A percentile compares a stretch with the other conserved stretches of the same genome.
These are phyloP conservation scores for Ampelocalamus luodianensis DNA, from an alignment of 176 grass and related monocot genomes.

Conservation along the genomic window DNA sequence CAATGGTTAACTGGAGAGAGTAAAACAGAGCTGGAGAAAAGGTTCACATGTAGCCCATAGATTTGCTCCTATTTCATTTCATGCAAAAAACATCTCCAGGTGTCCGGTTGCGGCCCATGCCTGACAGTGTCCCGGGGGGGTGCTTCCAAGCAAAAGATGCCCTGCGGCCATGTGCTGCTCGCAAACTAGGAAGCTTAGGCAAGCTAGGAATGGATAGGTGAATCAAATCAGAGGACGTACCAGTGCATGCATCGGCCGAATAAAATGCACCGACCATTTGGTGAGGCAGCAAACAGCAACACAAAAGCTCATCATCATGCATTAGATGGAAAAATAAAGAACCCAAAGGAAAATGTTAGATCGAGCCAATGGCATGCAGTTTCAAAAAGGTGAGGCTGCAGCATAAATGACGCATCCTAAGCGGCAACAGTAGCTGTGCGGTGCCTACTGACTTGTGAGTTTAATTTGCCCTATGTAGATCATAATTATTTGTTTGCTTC, in stretches of 20 bases:
- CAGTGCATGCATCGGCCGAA: constrained; percentile 26
- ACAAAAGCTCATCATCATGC: background rate
- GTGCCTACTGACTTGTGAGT: background rate
- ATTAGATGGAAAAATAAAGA: background rate
- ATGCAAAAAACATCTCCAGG: constrained; percentile 15
- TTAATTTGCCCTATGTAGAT: background rate
- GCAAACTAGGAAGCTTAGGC: constrained; percentile 6
- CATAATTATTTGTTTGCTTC: background rate
- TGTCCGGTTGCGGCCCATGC: constrained; percentile 41
- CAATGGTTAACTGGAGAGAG: background rate
- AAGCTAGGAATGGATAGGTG: background rate
- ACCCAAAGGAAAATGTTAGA: background rate
- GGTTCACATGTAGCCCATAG: constrained; percentile 47
- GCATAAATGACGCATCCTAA: background rate
- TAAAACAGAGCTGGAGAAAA: background rate
- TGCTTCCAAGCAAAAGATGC: constrained; percentile 36
- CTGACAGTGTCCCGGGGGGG: background rate
- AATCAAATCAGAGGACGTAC: background rate
- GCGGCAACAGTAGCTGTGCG: background rate
- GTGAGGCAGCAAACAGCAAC: background rate
- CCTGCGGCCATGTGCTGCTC: constrained; percentile 44
- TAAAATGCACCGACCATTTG: constrained; percentile 40
- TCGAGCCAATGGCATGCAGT: background rate
- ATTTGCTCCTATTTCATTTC: constrained; percentile 2
- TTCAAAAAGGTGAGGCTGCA: background rate